Evolutionary conservation across 257 asterid species (phyloP), one percentile per base, ranked within the genome.

Genomic region (Solanum piurae): DNA sequence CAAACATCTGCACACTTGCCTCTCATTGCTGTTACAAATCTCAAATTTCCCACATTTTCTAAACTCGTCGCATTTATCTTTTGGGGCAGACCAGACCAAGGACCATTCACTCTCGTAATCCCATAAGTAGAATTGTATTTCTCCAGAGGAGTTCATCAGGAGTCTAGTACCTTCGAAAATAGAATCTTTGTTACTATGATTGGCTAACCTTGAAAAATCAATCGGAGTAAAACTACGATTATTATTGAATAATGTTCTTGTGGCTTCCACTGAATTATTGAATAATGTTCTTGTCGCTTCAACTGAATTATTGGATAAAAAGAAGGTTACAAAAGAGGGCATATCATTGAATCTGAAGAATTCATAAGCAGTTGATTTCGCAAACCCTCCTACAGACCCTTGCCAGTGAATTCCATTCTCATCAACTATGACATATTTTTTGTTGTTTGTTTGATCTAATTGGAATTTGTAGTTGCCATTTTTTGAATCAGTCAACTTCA

Each of bases 131-230:
- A 52, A 90, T 36, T 90, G 91, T 88, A 93, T 62, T 74, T 44
- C 34, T 12, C 95, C 93, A 1, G 89, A 74, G n/a, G 88, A 87
- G 75, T 64, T 77, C 93, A 93, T 87, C 88, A 89, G 16, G 31
- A 91, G 27, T 89, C 90, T 84, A 5, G 82, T 13, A 31, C n/a
- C 13, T 34, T 73, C 0, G 27, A 73, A 72, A 33, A 33, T 34
- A 33, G 44, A 33, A 34, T 4, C 16, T 7, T 31, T 71, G 38
- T 0, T 4, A 16, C 42, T 71, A 38, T 2, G 3, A 23, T 34
- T 34, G 80, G 16, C 46, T 34, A 18, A 34, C 40, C 8, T 9
- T 73, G 44, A 34, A 34, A 34, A 20, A 34, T 34, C 46, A 34
- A 36, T 73, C 13, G 16, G 46, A 34, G 14, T 33, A 72, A 12